A percentile compares a stretch with the other conserved stretches of the same genome.
These are phyloP conservation scores for Mycena sp. DNA, from an alignment of 1,284 basidiomycete species.

Conservation along the genomic window DNA sequence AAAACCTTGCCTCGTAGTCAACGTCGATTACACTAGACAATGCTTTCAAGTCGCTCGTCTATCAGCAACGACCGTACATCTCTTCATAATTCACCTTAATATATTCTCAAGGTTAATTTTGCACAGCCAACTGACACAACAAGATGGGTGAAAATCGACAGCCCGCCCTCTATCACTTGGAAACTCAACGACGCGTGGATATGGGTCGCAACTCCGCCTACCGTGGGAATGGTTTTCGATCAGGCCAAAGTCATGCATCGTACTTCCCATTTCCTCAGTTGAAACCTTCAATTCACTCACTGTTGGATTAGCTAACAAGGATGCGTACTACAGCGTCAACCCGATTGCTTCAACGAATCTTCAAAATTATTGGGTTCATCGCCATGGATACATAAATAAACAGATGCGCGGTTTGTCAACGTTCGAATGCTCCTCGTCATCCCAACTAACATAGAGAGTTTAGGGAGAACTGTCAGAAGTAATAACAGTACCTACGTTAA, in stretches of 20 bases:
- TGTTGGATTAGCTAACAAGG: constrained; percentile 20
- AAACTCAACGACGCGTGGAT: constrained; percentile 24
- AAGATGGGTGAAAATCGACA: constrained; percentile 22
- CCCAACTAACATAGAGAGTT: not conserved
- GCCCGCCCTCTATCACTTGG: constrained; percentile 23
- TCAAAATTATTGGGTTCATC: constrained; percentile 23
- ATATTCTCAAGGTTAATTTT: not conserved
- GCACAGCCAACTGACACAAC: constrained; percentile 17
- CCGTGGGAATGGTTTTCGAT: constrained; percentile 21
- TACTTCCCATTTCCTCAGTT: not conserved
- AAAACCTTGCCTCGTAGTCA: constrained; percentile 21
- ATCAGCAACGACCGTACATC: constrained; percentile 11
- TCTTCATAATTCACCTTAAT: not conserved
- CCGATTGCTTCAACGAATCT: constrained; percentile 22
- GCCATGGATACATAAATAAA: constrained; percentile 7
- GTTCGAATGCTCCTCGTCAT: not conserved
- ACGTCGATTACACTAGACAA: constrained; percentile 7
- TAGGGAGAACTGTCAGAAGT: constrained; percentile 4
- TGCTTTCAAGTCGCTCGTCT: constrained; percentile 20
- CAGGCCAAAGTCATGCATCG: constrained; percentile 22
- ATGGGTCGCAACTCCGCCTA: constrained; percentile 15
- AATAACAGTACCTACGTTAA: constrained; percentile 15
- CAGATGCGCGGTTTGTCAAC: constrained; percentile 5
- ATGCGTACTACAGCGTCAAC: constrained; percentile 16
- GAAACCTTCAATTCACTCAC: not conserved